These are phyloP conservation scores for Alternaria longipes DNA, from an alignment of 2,329 filamentous ascomycete species.

Conservation along the genomic window DNA sequence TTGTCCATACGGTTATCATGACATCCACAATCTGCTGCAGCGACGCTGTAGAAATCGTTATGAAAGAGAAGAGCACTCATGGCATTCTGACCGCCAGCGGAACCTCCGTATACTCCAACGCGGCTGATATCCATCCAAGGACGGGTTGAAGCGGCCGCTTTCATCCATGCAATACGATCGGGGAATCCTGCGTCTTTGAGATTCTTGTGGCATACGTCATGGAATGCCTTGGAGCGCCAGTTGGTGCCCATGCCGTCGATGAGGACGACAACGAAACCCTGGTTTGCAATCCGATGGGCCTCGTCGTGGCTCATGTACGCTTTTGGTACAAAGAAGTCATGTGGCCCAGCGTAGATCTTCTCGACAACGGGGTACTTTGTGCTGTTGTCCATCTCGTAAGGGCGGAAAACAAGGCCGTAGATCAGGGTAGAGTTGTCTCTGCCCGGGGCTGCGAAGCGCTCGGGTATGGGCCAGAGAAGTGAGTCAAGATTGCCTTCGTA, in stretches of 20 bases:
- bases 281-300: slow-evolving; percentile 30
- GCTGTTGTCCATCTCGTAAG: slow-evolving; percentile 31
- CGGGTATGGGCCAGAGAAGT: slow-evolving; percentile 29
- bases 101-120: slow-evolving; percentile 14
- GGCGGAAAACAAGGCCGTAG: slow-evolving; percentile 38
- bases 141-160: slow-evolving; percentile 31
- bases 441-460: slow-evolving; percentile 36
- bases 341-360: slow-evolving; percentile 39
- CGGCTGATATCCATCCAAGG: slow-evolving; percentile 37
- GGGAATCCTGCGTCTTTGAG: slow-evolving; percentile 41
- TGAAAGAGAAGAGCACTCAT: slow-evolving; percentile 35
- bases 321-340: slow-evolving; percentile 36
- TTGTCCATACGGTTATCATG: slow-evolving; percentile 45
- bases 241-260: slow-evolving; percentile 44
- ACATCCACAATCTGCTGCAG: slow-evolving; percentile 37
- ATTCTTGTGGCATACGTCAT: slow-evolving; percentile 39
- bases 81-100: slow-evolving; percentile 33
- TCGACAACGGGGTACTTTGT: slow-evolving; percentile 41
- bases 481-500: slow-evolving; percentile 27
- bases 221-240: slow-evolving; percentile 43
- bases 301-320: slow-evolving; percentile 22
- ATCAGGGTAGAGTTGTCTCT: slow-evolving; percentile 37
- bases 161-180: slow-evolving; percentile 43
- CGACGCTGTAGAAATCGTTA: slow-evolving; percentile 41
- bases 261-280: slow-evolving; percentile 38